Conservation (phyloP, 176 grass and related monocot species). For the Aegilops sharonensis region DNA sequence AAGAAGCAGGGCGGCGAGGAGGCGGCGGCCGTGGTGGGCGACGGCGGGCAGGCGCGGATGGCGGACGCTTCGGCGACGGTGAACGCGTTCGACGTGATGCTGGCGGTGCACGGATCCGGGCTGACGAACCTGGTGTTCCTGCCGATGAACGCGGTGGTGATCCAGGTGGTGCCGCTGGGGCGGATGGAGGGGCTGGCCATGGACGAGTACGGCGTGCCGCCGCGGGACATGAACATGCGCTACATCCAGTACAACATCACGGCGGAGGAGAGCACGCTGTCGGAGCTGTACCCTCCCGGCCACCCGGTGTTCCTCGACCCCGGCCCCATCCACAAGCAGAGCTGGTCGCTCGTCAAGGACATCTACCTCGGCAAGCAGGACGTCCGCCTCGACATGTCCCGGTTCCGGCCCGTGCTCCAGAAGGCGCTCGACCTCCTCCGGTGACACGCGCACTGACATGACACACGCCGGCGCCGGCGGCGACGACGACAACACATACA, state of each 20-base stretch:
- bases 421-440: conserved; percentile 62
- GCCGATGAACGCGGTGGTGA: conserved; percentile 67
- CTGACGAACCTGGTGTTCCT: conserved; percentile 83
- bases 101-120: conserved; percentile 82
- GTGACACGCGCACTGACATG: conserved; percentile 29
- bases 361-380: conserved; percentile 75
- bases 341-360: conserved; percentile 56
- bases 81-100: conserved; percentile 65
- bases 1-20: not conserved
- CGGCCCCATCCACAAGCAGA: conserved; percentile 54
- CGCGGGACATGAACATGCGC: conserved; percentile 69
- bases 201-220: conserved; percentile 74
- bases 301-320: conserved; percentile 71
- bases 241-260: conserved; percentile 89
- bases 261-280: conserved; percentile 71
- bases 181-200: conserved; percentile 54
- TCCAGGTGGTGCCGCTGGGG: conserved; percentile 84
- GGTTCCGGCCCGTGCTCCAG: conserved; percentile 53
- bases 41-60: conserved; percentile 6
- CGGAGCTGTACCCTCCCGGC: conserved; percentile 48
- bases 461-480: not conserved
- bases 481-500: not conserved
- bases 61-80: conserved; percentile 39
- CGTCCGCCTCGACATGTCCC: conserved; percentile 48
- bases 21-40: not conserved